Evolutionary conservation across 768 basidiomycete genomes (phyloP), one percentile per base, ranked within the genome.

Genomic region (Auricularia heimuer): DNA sequence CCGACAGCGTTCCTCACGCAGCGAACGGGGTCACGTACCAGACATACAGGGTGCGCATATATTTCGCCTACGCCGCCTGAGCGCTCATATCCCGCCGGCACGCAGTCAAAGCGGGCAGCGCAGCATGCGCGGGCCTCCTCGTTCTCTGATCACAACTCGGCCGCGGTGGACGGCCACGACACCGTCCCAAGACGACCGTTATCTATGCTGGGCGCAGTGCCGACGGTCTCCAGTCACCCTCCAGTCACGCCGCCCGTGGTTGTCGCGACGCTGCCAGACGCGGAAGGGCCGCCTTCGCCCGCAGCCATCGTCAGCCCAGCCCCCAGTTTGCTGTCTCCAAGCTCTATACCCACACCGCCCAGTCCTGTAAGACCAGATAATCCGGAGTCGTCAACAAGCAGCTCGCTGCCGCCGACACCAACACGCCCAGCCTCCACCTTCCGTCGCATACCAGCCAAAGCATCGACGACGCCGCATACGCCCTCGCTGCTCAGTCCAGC

Each of bases 21-120:
- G 24, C 6, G 56, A 60, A 60, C 56, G 56, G 56, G 24, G 56
- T 60, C 56, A 60, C 56, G 4, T 60, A 60, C 29, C 56, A 60
- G 18, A 60, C 56, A 21, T 60, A 60, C 56, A 60, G 33, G 11
- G 56, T 34, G 56, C 34, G 56, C 29, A 29, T 24, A n/a, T 6
- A 60, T 4, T 24, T 24, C 8, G 18, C 24, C 7, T 33, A 33
- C 10, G 14, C 29, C 3, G n/a, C n/a, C 11, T 60, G 21, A n/a
- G 7, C 8, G 7, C 56, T 33, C 4, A 60, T 33, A 7, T 7
- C 11, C 39, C 8, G 39, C 2, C 39, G 39, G 10, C 47, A 6
- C 47, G 18, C 56, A 60, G 56, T 60, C 56, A 7, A 24, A 33
- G 56, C 56, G 56, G 8, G 4, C 56, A 14, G 29, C 34, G 56